Evolutionary conservation across 2,329 filamentous ascomycete species (phyloP), one percentile per base, ranked within the genome.

Genomic region (Cucurbitaria berberidis): DNA sequence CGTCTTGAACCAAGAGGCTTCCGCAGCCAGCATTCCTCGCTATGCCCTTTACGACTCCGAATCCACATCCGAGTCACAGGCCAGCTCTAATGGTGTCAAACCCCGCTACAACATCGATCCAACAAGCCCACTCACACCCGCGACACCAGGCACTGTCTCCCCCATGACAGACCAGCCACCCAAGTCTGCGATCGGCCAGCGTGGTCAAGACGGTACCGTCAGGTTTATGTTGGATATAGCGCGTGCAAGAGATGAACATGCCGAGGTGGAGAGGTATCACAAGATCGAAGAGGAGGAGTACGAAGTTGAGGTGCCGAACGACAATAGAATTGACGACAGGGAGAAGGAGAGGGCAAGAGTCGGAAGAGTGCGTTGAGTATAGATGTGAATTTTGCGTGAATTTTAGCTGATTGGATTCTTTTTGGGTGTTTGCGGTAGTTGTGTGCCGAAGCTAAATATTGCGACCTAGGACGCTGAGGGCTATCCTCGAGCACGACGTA

Each of bases 171-270:
- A 63, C 29, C 59, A 67, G 30, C 53, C 82, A 64, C 42, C 64
- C 13, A 62, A 76, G 66, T 59, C 74, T 64, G 57, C 68, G 13
- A 69, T 70, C 26, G 69, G 72, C 13, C 55, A 71, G 66, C 29
- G 78, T 67, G 78, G 81, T 6, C 76, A 80, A 27, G 88, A 91
- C 19, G 89, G 89, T 6, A 96, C 93, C 0, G 86, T 96, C 60
- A 85, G 95, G 6, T 98, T 96, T 73, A 91, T 97, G 75, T 87
- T 98, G 43, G 90, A 96, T 60, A 85, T 88, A 0, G 87, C 89
- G 48, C 84, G 88, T 44, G 92, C 92, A 1, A 82, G 84, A 41
- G 81, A 82, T 15, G 95, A 99, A 76, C 84, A 86, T 63, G 81
- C 82, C 11, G 81, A 83, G 11, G 88, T 93, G 1, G 81, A 82